Base-by-base conservation (phyloP, 2,329 filamentous ascomycete species). In the Endoconidiophora polonica region DNA sequence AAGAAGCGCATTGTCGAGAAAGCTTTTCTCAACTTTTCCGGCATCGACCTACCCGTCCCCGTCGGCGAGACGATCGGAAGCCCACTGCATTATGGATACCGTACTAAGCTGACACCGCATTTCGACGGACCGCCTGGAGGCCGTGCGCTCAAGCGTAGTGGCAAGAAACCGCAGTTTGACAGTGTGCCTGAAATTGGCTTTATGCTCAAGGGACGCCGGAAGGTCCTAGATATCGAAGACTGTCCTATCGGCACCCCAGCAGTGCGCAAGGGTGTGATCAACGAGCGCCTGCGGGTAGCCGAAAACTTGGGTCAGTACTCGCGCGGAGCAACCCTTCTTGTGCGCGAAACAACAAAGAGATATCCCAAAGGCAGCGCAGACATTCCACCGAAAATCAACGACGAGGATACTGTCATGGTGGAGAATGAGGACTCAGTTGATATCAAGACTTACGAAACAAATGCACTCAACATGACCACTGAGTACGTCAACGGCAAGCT, bases 81-180 rank as follows among this genome's bases (percentile, higher is more conserved):
- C 40, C 91, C 91, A 2, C 65, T 94, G 54, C 81, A 94, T 65
- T 96, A 93, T 64, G 84, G 82, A 51, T 98, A 98, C 69, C 79
- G 91, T 49, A 98, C 91, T 18, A 98, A 98, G 67, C 73, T 98
- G 56, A 98, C 91, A 16, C 91, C 91, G 24, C 91, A 98, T 65
- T 98, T 96, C 61, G 83, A 94, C 61, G 83, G 78, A 0, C 85
- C 87, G 1, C 76, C 77, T 4, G 72, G 68, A 38, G 66, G 59
- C 61, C 64, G 74, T 52, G 62, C 60, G 54, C 64, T 74, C 58
- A 65, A 62, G 59, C 70, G 74, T 52, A 68, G 70, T 53, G 70
- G 72, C 52, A 67, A 66, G 48, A 58, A 61, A 56, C 54, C 60
- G 7, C 56, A 63, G 4, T 83, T 84, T 57, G 65, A 72, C 12